Evolutionary conservation across 257 asterid species (phyloP).

Genomic region (Nyctanthes arbortristis): DNA sequence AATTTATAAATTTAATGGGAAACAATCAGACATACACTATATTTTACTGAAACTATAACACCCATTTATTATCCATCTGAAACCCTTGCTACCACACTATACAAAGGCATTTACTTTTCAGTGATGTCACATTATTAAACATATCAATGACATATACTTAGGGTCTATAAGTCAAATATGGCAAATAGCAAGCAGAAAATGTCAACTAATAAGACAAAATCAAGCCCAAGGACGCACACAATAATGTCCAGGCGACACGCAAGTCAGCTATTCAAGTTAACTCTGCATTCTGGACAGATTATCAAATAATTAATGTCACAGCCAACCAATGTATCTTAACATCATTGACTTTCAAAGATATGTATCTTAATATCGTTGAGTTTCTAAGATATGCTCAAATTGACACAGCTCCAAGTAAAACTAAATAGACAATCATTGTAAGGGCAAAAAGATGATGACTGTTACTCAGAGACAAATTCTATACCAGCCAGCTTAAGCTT

Average conservation of each 20-base stretch:
- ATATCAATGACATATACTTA: too few species aligned
- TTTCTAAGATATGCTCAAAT: too few species aligned
- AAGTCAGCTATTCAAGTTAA: background rate
- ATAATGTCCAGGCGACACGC: background rate
- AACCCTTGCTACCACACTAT: background rate
- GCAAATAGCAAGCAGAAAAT: background rate
- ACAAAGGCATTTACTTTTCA: background rate
- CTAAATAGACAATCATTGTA: background rate
- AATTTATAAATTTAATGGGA: too few species aligned
- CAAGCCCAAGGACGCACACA: background rate
- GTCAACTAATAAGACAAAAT: too few species aligned
- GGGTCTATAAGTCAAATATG: background rate
- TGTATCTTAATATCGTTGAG: too few species aligned
- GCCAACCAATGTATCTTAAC: too few species aligned
- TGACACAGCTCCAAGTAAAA: background rate
- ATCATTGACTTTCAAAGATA: too few species aligned
- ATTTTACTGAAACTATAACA: background rate
- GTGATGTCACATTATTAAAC: too few species aligned
- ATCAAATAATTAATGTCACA: background rate
- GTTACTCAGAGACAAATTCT: background rate
- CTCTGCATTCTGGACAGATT: background rate
- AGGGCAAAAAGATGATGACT: background rate
- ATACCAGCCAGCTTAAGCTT: background rate
- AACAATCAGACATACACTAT: too few species aligned
- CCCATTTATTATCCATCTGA: background rate